Percentiles rank a stretch among this genome's conserved stretches.
Conservation (phyloP, 2,329 filamentous ascomycete species). For the Bisporella sp. region DNA sequence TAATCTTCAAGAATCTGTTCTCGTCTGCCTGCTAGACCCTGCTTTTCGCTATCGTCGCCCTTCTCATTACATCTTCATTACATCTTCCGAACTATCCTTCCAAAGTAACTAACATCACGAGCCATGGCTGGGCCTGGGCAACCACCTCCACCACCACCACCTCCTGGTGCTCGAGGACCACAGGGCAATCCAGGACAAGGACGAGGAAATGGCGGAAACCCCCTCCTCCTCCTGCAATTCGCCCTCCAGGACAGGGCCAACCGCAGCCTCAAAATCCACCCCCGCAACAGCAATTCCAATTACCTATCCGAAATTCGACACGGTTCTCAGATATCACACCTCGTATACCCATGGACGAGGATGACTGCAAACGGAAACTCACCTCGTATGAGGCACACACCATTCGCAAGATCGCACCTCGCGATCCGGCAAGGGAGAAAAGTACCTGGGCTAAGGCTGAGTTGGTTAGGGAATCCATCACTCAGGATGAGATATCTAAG, state of each 20-base stretch:
- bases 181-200: neutral
- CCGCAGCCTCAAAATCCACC: neutral
- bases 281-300: neutral
- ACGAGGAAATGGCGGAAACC: neutral
- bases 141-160: neutral
- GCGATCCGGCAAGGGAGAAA: conserved; percentile 14
- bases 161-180: neutral
- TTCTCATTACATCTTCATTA: too few species aligned
- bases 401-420: conserved; percentile 17
- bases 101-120: neutral
- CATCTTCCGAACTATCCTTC: too few species aligned
- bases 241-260: neutral
- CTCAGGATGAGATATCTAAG: conserved; percentile 21
- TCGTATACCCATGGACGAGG: conserved; percentile 13
- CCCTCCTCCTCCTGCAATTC: neutral
- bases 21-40: too few species aligned
- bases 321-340: conserved; percentile 18
- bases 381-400: conserved; percentile 14
- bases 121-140: neutral
- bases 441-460: conserved; percentile 22
- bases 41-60: too few species aligned
- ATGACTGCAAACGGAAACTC: conserved; percentile 18
- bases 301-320: conserved; percentile 12
- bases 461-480: conserved; percentile 17
- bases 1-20: too few species aligned